phyloP scores from a whole-genome alignment of 768 basidiomycete species.

The Tulasnella sp. region DNA sequence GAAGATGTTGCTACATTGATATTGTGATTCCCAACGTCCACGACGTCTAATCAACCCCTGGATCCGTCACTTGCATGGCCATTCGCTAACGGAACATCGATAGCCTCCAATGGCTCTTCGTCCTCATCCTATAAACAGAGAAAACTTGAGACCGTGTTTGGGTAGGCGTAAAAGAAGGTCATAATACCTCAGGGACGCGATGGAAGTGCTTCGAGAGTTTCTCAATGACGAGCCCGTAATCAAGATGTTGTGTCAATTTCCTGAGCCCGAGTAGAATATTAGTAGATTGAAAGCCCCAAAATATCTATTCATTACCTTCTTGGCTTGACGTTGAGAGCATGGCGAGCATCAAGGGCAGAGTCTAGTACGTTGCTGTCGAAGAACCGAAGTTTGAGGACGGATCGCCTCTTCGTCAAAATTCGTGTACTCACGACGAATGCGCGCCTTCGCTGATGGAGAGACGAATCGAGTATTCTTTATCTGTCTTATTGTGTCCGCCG shows the following conservation, averaged over 20 bases:
- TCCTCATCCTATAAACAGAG: slow-evolving; percentile 15
- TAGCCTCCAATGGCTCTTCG: slow-evolving; percentile 27
- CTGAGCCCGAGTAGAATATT: slow-evolving; percentile 46
- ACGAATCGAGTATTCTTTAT: slow-evolving; percentile 95
- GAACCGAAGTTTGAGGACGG: neutral
- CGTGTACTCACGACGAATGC: slow-evolving; percentile 63
- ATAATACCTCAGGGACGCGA: slow-evolving; percentile 54
- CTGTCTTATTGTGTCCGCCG: slow-evolving; percentile 79
- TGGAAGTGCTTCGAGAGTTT: slow-evolving; percentile 86
- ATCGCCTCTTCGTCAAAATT: too few relatives aligned
- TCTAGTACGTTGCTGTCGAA: slow-evolving; percentile 78
- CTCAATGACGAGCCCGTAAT: slow-evolving; percentile 84
- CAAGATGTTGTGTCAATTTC: slow-evolving; percentile 83
- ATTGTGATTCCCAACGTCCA: neutral
- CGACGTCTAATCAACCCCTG: slow-evolving; percentile 3
- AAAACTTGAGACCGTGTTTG: neutral
- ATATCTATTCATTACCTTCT: slow-evolving; percentile 57
- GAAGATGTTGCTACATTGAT: neutral
- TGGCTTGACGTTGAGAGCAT: slow-evolving; percentile 94
- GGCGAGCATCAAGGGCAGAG: slow-evolving; percentile 91
- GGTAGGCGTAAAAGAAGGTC: slow-evolving; percentile 48
- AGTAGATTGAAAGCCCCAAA: too few relatives aligned
- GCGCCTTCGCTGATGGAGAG: slow-evolving; percentile 95
- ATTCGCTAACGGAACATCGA: slow-evolving; percentile 27
- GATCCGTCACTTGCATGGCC: slow-evolving; percentile 27